A percentile compares a stretch with the other conserved stretches of the same genome.
Evolutionary conservation across 1,139 yeast genomes (phyloP).

Genomic region (Kodamaea anthophila): DNA sequence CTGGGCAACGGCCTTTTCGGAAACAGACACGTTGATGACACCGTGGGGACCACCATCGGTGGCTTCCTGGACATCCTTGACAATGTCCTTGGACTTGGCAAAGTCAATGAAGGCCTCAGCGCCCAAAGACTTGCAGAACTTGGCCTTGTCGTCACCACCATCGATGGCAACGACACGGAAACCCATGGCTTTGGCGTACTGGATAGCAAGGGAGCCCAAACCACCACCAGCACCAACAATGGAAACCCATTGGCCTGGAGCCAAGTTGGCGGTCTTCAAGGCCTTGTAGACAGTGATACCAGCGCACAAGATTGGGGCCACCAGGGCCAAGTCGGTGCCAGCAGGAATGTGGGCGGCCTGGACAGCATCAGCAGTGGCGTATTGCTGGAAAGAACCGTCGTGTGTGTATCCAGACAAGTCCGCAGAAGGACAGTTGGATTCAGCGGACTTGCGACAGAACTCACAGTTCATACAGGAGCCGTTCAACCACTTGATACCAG

Average conservation of each 20-base stretch:
- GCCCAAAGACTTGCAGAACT: constrained; percentile 51
- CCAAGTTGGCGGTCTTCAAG: constrained; percentile 58
- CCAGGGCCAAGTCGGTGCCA: constrained; percentile 29
- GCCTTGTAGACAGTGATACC: constrained; percentile 86
- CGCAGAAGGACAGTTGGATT: constrained; percentile 64
- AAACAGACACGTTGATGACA: constrained; percentile 73
- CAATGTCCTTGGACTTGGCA: constrained; percentile 32
- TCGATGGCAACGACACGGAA: constrained; percentile 71
- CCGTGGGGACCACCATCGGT: constrained; percentile 58
- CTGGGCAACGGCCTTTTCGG: constrained; percentile 64
- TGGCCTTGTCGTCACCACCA: constrained; percentile 62
- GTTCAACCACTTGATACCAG: constrained; percentile 72
- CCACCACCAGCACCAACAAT: constrained; percentile 86
- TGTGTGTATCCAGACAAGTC: constrained; percentile 74
- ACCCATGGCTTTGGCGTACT: constrained; percentile 81
- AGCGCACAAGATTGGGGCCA: constrained; percentile 54
- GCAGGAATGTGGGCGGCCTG: constrained; percentile 33
- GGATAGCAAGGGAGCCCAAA: constrained; percentile 73
- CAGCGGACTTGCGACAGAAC: constrained; percentile 60
- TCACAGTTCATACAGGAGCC: constrained; percentile 73
- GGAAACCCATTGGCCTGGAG: constrained; percentile 75
- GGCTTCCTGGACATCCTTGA: constrained; percentile 19
- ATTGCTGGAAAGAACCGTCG: constrained; percentile 82
- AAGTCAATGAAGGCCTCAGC: constrained; percentile 71
- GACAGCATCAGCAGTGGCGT: constrained; percentile 57